phyloP scores from a whole-genome alignment of 805 yeast species.

The Saturnispora dispora region DNA sequence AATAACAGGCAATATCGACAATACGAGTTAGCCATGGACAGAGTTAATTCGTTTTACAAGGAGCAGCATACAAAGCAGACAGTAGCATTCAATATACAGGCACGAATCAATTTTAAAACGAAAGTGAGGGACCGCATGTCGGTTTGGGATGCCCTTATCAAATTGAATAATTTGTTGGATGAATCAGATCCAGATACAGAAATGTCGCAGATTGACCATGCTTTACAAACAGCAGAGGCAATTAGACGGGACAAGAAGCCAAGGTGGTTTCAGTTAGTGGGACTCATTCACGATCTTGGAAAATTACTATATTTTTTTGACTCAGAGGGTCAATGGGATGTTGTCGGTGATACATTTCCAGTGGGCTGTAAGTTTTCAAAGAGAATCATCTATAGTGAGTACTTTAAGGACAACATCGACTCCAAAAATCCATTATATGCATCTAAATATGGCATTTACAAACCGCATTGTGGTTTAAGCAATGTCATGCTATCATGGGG shows the following conservation, averaged over 20 bases:
- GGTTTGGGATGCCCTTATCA: slow-evolving; percentile 62
- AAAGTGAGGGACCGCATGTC: slow-evolving; percentile 58
- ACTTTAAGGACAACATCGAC: slow-evolving; percentile 54
- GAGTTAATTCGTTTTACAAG: slow-evolving; percentile 56
- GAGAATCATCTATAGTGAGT: slow-evolving; percentile 51
- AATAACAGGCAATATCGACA: slow-evolving; percentile 41
- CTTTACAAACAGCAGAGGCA: slow-evolving; percentile 69
- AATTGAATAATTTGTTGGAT: slow-evolving; percentile 52
- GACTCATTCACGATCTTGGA: slow-evolving; percentile 64
- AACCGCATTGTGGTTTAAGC: slow-evolving; percentile 55
- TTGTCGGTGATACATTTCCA: slow-evolving; percentile 71
- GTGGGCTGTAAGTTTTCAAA: slow-evolving; percentile 61
- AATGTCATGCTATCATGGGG: slow-evolving; percentile 73
- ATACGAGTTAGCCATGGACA: slow-evolving; percentile 58
- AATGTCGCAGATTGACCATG: slow-evolving; percentile 66
- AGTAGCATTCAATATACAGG: slow-evolving; percentile 63
- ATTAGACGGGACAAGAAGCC: slow-evolving; percentile 60
- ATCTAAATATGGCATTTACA: slow-evolving; percentile 58
- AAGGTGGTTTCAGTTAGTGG: slow-evolving; percentile 69
- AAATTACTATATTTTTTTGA: slow-evolving; percentile 60
- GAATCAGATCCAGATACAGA: slow-evolving; percentile 73
- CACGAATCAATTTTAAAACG: slow-evolving; percentile 61
- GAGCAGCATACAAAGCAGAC: slow-evolving; percentile 66
- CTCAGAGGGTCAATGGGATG: slow-evolving; percentile 74
- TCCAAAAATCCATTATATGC: slow-evolving; percentile 53